Conservation (phyloP, 176 grass and related monocot genomes). For the Thalia dealbata region DNA sequence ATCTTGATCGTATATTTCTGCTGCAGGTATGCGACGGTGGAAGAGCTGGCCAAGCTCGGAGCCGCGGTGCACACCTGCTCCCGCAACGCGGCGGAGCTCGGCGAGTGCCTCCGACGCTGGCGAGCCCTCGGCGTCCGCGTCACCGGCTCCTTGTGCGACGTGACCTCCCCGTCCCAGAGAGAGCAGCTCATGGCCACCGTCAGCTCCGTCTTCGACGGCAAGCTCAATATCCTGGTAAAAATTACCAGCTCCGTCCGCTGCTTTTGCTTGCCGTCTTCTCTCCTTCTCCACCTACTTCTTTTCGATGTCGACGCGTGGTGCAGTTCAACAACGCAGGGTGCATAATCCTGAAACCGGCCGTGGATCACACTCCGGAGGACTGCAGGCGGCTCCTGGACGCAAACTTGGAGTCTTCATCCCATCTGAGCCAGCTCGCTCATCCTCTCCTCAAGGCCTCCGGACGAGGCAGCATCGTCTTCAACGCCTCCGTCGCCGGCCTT, state of each 20-base stretch:
- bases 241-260: no score
- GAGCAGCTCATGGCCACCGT: conserved; percentile 21
- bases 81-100: conserved; percentile 22
- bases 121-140: neutral
- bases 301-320: neutral
- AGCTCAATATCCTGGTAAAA: conserved; percentile 38
- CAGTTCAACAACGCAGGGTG: conserved; percentile 33
- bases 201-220: conserved; percentile 19
- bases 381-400: conserved; percentile 23
- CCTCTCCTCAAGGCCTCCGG: conserved; percentile 16
- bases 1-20: neutral
- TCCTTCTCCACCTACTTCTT: no score
- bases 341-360: neutral
- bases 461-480: conserved; percentile 24
- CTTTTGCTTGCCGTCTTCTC: no score
- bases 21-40: neutral
- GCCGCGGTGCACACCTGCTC: conserved; percentile 34
- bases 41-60: neutral
- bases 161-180: conserved; percentile 21
- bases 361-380: conserved; percentile 8
- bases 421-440: conserved; percentile 35
- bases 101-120: conserved; percentile 27
- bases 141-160: conserved; percentile 32
- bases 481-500: conserved; percentile 17
- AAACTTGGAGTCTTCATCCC: conserved; percentile 34